phyloP scores from a whole-genome alignment of 306 rosid species.

The Datisca glomerata region DNA sequence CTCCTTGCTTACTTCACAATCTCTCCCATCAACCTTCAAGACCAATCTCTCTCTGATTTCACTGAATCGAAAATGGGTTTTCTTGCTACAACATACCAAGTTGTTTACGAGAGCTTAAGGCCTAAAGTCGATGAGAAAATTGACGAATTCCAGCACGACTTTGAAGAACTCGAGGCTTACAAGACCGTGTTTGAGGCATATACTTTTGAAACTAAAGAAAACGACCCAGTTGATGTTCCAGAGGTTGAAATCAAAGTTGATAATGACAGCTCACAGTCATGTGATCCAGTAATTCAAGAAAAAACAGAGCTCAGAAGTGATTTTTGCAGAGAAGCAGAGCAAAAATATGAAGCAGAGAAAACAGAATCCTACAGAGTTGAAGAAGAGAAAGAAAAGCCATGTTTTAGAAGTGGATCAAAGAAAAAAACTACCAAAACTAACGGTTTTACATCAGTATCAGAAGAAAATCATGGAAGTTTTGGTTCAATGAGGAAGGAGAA shows the following conservation, averaged over 20 bases:
- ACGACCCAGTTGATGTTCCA: slow-evolving; percentile 9
- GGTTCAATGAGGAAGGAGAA: slow-evolving; percentile 88
- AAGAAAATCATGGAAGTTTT: slow-evolving; percentile 6
- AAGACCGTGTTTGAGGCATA: slow-evolving; percentile 67
- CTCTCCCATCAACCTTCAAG: background rate
- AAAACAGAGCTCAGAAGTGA: background rate
- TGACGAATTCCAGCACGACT: slow-evolving; percentile 20
- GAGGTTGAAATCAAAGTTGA: slow-evolving; percentile 26
- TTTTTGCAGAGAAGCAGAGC: background rate
- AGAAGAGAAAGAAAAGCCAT: background rate
- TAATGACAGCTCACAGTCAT: background rate
- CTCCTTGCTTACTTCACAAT: slow-evolving; percentile 39
- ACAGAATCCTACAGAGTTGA: background rate
- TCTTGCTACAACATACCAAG: slow-evolving; percentile 20
- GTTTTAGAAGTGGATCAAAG: background rate
- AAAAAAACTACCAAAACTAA: background rate
- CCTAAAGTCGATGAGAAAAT: slow-evolving; percentile 6
- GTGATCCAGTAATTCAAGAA: background rate
- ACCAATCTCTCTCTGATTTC: slow-evolving; percentile 14
- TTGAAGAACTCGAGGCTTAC: slow-evolving; percentile 69
- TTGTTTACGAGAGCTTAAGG: slow-evolving; percentile 3
- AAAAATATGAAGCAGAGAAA: background rate
- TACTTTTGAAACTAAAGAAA: slow-evolving; percentile 23
- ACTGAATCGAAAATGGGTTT: slow-evolving; percentile 16
- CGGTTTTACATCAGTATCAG: background rate